Evolutionary conservation across 805 yeast genomes (phyloP).

Genomic region (Vanderwaltozyma polyspora): DNA sequence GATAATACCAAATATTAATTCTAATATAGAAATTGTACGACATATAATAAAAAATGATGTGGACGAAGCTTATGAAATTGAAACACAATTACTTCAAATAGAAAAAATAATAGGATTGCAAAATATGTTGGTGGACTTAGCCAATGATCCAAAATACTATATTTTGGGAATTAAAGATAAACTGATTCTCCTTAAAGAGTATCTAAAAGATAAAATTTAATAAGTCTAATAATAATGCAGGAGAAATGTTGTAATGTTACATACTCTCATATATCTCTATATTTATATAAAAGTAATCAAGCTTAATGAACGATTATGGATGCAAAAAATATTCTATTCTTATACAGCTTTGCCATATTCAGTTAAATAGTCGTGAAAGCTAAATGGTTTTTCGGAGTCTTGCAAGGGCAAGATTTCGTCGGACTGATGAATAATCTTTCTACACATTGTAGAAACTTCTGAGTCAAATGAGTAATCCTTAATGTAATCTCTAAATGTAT

Average conservation of each 20-base stretch:
- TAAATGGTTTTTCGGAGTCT: conserved; percentile 7
- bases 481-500: conserved; percentile 17
- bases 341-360: too few species aligned
- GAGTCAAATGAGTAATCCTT: conserved; percentile 17
- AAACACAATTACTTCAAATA: conserved; percentile 14
- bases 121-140: conserved; percentile 1
- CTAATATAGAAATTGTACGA: conserved; percentile 2
- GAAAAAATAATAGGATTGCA: conserved; percentile 14
- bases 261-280: too few species aligned
- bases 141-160: conserved; percentile 15
- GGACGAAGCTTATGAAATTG: conserved; percentile 12
- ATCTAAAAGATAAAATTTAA: not conserved
- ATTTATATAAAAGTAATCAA: too few species aligned
- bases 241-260: too few species aligned
- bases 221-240: too few species aligned
- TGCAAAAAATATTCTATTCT: too few species aligned
- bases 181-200: conserved; percentile 4
- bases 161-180: conserved; percentile 20
- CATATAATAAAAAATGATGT: conserved; percentile 1
- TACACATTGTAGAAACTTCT: conserved; percentile 14
- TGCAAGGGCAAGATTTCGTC: conserved; percentile 17
- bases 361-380: not conserved
- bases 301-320: too few species aligned
- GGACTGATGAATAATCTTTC: conserved; percentile 16
- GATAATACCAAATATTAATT: conserved; percentile 2